These are phyloP conservation scores for Nemophila menziesii DNA, from an alignment of 257 asterid species.

Conservation along the genomic window DNA sequence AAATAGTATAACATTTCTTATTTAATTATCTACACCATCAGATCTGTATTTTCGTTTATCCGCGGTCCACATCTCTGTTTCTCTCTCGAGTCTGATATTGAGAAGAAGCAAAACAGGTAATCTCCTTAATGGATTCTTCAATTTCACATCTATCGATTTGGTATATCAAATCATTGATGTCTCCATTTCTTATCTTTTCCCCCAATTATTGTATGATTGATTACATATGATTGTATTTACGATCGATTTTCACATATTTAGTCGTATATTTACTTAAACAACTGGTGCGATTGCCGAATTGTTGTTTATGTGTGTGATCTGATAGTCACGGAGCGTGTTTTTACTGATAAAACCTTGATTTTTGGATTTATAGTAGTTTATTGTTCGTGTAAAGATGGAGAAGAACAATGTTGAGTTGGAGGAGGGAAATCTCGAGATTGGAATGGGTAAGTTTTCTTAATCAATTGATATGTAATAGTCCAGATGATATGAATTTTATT, in stretches of 20 bases:
- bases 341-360: neutral
- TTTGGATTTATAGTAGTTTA: conserved; percentile 6
- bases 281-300: neutral
- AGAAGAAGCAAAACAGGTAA: neutral
- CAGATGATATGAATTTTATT: too few species aligned
- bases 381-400: conserved; percentile 47
- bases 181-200: too few species aligned
- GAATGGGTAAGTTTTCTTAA: conserved; percentile 54
- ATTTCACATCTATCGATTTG: neutral
- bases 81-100: neutral
- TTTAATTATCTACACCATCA: conserved; percentile 12
- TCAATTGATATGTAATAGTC: neutral
- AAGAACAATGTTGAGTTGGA: conserved; percentile 49
- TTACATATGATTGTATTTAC: too few species aligned
- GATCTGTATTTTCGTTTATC: conserved; percentile 11
- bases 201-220: neutral
- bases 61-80: neutral
- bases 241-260: neutral
- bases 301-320: too few species aligned
- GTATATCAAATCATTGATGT: neutral
- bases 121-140: neutral
- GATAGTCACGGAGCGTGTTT: too few species aligned
- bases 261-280: neutral
- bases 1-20: too few species aligned
- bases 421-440: conserved; percentile 87